Conservation (phyloP, 306 rosid species). For the Acacia melanoxylon region DNA sequence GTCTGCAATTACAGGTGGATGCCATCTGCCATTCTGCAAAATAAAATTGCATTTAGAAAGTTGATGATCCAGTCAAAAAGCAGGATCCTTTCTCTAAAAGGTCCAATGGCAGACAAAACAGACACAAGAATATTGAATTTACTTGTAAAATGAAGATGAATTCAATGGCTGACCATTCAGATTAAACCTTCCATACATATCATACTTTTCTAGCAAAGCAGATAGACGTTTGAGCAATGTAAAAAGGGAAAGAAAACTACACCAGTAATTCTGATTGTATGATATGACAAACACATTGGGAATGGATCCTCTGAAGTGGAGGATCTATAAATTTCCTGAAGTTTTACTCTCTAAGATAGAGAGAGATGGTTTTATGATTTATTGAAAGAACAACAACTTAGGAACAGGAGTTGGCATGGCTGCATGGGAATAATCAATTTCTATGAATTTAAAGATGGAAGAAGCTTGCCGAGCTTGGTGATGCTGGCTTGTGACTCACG, state of each 20-base stretch:
- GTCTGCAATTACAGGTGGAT: slow-evolving; percentile 68
- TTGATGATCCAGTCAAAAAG: slow-evolving; percentile 31
- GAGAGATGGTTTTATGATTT: too few relatives aligned
- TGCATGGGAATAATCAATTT: background rate
- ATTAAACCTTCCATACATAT: background rate
- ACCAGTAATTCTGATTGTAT: background rate
- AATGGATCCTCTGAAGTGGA: background rate
- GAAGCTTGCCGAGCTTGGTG: background rate
- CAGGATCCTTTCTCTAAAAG: slow-evolving; percentile 2
- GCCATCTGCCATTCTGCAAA: slow-evolving; percentile 73
- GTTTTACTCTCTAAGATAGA: background rate
- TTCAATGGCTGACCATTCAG: slow-evolving; percentile 2
- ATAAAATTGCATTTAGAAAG: slow-evolving; percentile 26
- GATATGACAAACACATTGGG: background rate
- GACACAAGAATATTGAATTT: background rate
- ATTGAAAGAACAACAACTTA: background rate
- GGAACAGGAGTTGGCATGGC: slow-evolving; percentile 1
- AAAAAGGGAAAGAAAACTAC: background rate
- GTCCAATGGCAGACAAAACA: slow-evolving; percentile 4
- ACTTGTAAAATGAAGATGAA: background rate
- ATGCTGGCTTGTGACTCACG: background rate
- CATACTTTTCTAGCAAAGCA: background rate
- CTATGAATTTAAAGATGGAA: background rate
- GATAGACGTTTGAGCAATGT: background rate
- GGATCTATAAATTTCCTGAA: background rate